These are phyloP conservation scores for Torulaspora gathmanii DNA, from an alignment of 805 yeast species.

Conservation along the genomic window DNA sequence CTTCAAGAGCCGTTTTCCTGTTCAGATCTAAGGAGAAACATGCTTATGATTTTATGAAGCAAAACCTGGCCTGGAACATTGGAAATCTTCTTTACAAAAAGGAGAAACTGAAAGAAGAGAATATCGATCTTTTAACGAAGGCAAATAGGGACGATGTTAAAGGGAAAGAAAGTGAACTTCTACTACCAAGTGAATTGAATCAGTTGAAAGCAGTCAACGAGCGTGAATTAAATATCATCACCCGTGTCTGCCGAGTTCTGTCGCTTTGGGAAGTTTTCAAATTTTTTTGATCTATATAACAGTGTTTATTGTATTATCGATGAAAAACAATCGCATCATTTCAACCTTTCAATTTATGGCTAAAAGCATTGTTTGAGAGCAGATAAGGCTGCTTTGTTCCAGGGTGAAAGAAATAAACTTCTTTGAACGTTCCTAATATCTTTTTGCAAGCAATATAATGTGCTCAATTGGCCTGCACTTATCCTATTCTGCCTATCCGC, in stretches of 20 bases:
- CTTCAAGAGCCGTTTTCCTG: conserved; percentile 78
- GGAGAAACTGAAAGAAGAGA: conserved; percentile 51
- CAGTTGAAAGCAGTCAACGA: conserved; percentile 60
- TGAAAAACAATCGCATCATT: neutral
- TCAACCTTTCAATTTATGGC: neutral
- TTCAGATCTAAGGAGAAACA: conserved; percentile 64
- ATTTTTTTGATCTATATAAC: conserved; percentile 20
- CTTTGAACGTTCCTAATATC: conserved; percentile 57
- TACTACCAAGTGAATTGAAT: conserved; percentile 69
- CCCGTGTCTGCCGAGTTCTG: conserved; percentile 52
- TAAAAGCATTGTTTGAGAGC: conserved; percentile 33
- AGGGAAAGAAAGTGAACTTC: conserved; percentile 69
- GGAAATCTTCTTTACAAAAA: conserved; percentile 49
- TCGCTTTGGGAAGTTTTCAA: conserved; percentile 54
- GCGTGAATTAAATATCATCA: conserved; percentile 50
- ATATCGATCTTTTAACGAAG: conserved; percentile 67
- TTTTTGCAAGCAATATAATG: conserved; percentile 47
- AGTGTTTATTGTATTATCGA: neutral
- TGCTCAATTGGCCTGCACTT: conserved; percentile 46
- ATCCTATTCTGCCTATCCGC: conserved; percentile 46
- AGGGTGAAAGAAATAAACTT: conserved; percentile 61
- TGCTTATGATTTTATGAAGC: conserved; percentile 45
- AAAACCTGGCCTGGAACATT: conserved; percentile 44
- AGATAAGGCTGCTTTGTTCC: conserved; percentile 35
- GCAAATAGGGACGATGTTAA: conserved; percentile 86